A percentile compares a stretch with the other conserved stretches of the same genome.
phyloP scores from a whole-genome alignment of 495 filamentous ascomycete species.

The Aspergillus taichungensis region DNA sequence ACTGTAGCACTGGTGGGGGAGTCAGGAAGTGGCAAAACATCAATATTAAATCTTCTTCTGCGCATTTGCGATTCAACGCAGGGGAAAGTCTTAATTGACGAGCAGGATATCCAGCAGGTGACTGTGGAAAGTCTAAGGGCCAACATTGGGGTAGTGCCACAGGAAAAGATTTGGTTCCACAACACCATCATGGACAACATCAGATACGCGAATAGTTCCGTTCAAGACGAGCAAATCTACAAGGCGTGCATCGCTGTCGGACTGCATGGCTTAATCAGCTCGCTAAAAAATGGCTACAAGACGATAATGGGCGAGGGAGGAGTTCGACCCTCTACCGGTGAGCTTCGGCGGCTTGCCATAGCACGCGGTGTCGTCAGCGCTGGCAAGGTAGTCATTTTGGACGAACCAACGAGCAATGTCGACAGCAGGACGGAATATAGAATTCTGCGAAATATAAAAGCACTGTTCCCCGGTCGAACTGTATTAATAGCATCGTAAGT shows the following conservation, averaged over 20 bases:
- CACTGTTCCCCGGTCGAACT: constrained; percentile 18
- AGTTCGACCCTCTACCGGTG: constrained; percentile 64
- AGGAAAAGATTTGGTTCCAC: constrained; percentile 62
- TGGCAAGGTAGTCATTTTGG: constrained; percentile 45
- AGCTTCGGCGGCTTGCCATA: constrained; percentile 69
- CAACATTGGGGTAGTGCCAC: constrained; percentile 62
- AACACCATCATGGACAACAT: constrained; percentile 68
- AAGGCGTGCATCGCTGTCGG: constrained; percentile 62
- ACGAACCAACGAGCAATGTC: constrained; percentile 50
- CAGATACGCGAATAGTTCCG: constrained; percentile 53
- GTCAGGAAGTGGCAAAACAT: constrained; percentile 70
- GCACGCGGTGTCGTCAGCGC: constrained; percentile 48
- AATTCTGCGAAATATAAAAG: constrained; percentile 39
- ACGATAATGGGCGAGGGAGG: constrained; percentile 55
- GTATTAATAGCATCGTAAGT: constrained; percentile 35
- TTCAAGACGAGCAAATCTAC: constrained; percentile 55
- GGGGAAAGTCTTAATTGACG: constrained; percentile 64
- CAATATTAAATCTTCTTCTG: constrained; percentile 61
- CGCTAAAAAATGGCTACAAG: constrained; percentile 55
- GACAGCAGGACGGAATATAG: constrained; percentile 45
- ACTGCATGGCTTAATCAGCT: constrained; percentile 60
- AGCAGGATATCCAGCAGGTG: constrained; percentile 61
- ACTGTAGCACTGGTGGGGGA: constrained; percentile 71
- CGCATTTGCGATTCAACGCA: constrained; percentile 60
- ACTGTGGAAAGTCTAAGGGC: constrained; percentile 57